Evolutionary conservation across 768 basidiomycete genomes (phyloP), one percentile per base, ranked within the genome.

Genomic region (Suillus plorans): DNA sequence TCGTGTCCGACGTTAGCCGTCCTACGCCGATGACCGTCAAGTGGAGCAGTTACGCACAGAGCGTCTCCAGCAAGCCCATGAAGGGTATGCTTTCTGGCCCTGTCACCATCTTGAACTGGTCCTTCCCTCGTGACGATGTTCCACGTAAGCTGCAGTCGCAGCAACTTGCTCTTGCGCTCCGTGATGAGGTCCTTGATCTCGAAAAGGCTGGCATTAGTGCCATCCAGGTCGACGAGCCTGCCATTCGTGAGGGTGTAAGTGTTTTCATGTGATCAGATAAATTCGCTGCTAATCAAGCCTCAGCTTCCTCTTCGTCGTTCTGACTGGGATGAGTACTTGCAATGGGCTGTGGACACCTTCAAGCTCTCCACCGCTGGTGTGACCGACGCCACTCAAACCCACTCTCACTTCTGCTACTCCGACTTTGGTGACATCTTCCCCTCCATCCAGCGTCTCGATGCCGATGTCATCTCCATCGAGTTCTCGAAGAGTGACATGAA

Each of bases 61-160:
- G 92, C 75, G 75, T 98, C 73, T 93, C 96, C 71, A 81, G 86
- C 76, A 89, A 88, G 78, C 97, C 96, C 71, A 95, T 99, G 94
- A 99, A 99, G 89, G 97, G 97, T 70, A 98, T 99, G 97, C 85
- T 99, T 63, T 96, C 97, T 63, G 97, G 97, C 68, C 96, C 95
- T 22, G 96, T 98, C 78, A 95, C 95, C 67, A 97, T 99, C 80
- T 88, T 99, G 80, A 99, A 99, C 86, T 99, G 97, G 97, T 99
- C 97, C 41, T 99, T 99, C 96, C 97, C 97, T 74, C 97, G 97
- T 79, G 94, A 94, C 69, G 97, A 99, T 76, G 91, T 99, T 70
- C 88, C 91, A 62, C 93, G 94, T 76, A 97, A 99, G 81, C 79
- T 96, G 69, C 97, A 99, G 82, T 95, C 95, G 77, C 95, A 96